Base-by-base conservation (phyloP, 345 rosid genomes). In the Pugionium dolabratum region DNA sequence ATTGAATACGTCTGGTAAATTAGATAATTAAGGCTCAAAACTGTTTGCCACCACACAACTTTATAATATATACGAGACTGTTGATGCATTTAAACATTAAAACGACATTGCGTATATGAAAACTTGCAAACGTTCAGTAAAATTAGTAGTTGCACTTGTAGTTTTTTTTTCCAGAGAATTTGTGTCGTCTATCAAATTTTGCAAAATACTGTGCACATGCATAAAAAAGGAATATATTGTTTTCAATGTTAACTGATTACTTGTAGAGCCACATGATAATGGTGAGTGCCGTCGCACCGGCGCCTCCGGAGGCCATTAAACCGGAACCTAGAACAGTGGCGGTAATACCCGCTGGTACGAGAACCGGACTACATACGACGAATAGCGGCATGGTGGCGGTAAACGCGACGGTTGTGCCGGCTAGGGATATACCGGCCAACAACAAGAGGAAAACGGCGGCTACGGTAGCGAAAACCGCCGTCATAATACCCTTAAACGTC, bases 331-430 rank as follows among this genome's bases (percentile, higher is more conserved):
- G 26, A 37, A 86, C 64, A 33, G 75, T 66, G 11, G 71, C 68
- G 0, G 87, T 59, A 59, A 86, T 77, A n/a, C 81, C 78, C 0
- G 88, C 88, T 1, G 94, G 97, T 66, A 91, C 81, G 11, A 91
- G 81, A 37, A 91, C 85, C 0, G 96, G 97, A 71, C 91, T 91
- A 80, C 79, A 86, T 7, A 86, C 62, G 64, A 88, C 79, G 40
- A 91, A 70, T 27, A 91, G 74, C 0, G 96, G 96, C 27, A 86
- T 80, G 57, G 83, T 86, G 2, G 86, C 66, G 71, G 82, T 64
- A 33, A 85, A 79, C 4, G 66, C 82, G 31, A 88, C 82, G 60
- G 83, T 90, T 0, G 91, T 79, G 31, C 83, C 90, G 9, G 77
- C 79, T 0, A 91, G 75, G 64, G 76, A 86, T 57, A 88, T 37